Evolutionary conservation across 495 filamentous ascomycete genomes (phyloP), one percentile per base, ranked within the genome.

Genomic region (Cryomyces antarcticus): DNA sequence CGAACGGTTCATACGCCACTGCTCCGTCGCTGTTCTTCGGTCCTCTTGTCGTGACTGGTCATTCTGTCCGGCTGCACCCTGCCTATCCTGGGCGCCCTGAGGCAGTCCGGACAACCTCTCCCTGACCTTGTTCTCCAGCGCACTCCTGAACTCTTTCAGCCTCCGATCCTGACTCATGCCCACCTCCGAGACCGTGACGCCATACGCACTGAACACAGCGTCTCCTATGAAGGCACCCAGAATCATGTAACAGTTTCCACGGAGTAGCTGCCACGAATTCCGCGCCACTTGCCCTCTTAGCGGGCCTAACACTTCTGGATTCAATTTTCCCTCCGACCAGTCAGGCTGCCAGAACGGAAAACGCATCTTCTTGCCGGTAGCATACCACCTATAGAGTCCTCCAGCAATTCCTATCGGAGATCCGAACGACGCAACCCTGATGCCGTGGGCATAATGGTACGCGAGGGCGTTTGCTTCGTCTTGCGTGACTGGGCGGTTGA

Each of bases 321-420:
- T 44, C 27, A 54, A 50, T 31, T 34, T 42, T 11, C 28, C 30
- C 12, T 35, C 33, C 27, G 4, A 9, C 27, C 33, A 33, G 39
- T 54, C 40, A 2, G 53, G 55, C 31, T 39, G 30, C 38, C 35
- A 54, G 30, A 48, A 17, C 33, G 55, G 55, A 38, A 56, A 58
- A 4, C 51, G 38, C 30, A 49, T 50, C 10, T 28, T 44, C 10
- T 41, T 39, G 4, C 31, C 28, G 3, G 38, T 46, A 4, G 44
- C 35, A 27, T 45, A 52, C 4, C 38, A 41, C n/a, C 35, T 34
- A 3, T 31, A 28, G 11, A 31, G 7, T 5, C 43, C 53, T 5
- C 45, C 6, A 4, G 40, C 46, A 4, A 40, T 10, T 11, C 48
- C 51, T 2, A 52, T 13, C 1, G 54, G 48, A 12, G 39, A 5